phyloP scores from a whole-genome alignment of 305 asterid species.

The Fraxinus sp. region DNA sequence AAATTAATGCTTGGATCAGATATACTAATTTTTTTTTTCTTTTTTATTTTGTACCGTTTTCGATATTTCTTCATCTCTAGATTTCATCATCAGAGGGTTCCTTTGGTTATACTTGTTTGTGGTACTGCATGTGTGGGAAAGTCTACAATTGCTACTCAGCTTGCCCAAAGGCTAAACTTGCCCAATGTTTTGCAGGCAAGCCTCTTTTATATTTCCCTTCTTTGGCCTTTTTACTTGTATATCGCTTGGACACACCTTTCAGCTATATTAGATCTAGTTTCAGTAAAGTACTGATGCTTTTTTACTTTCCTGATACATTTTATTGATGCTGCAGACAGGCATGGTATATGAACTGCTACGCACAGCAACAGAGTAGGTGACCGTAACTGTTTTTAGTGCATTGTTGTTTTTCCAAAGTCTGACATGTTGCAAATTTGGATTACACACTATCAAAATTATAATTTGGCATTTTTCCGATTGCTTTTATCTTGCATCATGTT shows the following conservation, averaged over 20 bases:
- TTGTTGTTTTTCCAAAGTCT: conserved; percentile 21
- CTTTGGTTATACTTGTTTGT: conserved; percentile 95
- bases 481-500: conserved; percentile 13
- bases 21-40: conserved; percentile 19
- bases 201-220: conserved; percentile 16
- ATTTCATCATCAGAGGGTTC: conserved; percentile 96
- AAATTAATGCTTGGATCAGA: conserved; percentile 12
- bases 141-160: conserved; percentile 96
- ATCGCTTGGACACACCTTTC: conserved; percentile 4
- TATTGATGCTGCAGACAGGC: conserved; percentile 63
- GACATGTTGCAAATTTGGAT: background rate
- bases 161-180: conserved; percentile 92
- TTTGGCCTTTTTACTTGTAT: conserved; percentile 5
- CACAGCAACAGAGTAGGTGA: conserved; percentile 91
- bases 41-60: conserved; percentile 17
- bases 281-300: conserved; percentile 26
- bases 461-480: conserved; percentile 17
- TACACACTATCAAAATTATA: conserved; percentile 8
- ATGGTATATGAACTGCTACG: conserved; percentile 96
- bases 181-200: conserved; percentile 91
- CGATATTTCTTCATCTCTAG: conserved; percentile 37
- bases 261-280: conserved; percentile 3
- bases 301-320: conserved; percentile 8
- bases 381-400: conserved; percentile 13
- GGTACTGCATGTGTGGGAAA: conserved; percentile 99